Evolutionary conservation across 352 stramenopile species (phyloP).

Genomic region (Globisporangium canariense): DNA sequence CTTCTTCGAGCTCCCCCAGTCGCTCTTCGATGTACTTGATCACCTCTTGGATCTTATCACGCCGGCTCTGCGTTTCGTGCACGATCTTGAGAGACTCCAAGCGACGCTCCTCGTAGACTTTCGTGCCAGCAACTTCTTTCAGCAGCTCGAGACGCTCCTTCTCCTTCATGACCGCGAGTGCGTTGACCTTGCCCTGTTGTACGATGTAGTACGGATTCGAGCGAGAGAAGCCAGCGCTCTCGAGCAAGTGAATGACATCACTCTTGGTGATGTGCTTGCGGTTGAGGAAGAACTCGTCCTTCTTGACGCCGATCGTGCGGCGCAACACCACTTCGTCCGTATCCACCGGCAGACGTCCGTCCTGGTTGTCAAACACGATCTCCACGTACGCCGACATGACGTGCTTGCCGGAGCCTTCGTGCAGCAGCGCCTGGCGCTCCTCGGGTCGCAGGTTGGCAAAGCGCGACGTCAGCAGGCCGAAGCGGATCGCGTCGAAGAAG

Average conservation of each 20-base stretch:
- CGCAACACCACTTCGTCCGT: slow-evolving; percentile 94
- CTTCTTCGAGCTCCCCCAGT: slow-evolving; percentile 94
- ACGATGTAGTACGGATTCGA: slow-evolving; percentile 99
- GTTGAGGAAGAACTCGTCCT: slow-evolving; percentile 99
- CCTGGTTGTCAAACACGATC: slow-evolving; percentile 99
- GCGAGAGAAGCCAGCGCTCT: slow-evolving; percentile 98
- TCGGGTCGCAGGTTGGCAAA: slow-evolving; percentile 92
- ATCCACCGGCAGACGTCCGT: slow-evolving; percentile 92
- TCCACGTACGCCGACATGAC: slow-evolving; percentile 98
- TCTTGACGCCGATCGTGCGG: slow-evolving; percentile 98
- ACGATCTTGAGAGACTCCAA: slow-evolving; percentile 96
- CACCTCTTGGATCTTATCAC: slow-evolving; percentile 96
- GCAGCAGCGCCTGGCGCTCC: slow-evolving; percentile 92
- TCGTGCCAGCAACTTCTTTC: slow-evolving; percentile 98
- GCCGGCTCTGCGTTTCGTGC: slow-evolving; percentile 93
- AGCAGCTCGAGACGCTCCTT: slow-evolving; percentile 95
- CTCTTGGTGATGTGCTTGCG: slow-evolving; percentile 97
- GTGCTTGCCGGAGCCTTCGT: slow-evolving; percentile 93
- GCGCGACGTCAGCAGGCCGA: slow-evolving; percentile 93
- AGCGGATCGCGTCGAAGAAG: slow-evolving; percentile 99
- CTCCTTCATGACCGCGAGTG: slow-evolving; percentile 98
- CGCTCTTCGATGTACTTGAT: slow-evolving; percentile 94
- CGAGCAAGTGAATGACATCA: slow-evolving; percentile 97
- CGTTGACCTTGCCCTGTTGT: slow-evolving; percentile 99
- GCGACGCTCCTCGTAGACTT: slow-evolving; percentile 98